Conservation (phyloP, 805 yeast species). For the Tanozyma kutaoensis region DNA sequence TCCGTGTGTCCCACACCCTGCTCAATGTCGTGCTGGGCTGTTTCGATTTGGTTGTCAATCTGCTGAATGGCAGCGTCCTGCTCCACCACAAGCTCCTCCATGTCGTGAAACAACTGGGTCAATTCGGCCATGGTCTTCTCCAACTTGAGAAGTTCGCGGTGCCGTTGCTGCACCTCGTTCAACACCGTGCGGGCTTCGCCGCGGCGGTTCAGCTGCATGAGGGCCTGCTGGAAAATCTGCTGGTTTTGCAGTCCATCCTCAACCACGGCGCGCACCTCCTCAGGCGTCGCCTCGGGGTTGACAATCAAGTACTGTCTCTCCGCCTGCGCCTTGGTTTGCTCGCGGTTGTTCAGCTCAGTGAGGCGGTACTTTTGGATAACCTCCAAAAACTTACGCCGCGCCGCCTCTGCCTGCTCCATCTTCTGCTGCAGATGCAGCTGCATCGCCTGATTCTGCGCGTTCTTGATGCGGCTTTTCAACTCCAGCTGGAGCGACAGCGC, state of each 20-base stretch:
- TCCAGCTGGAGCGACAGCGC: slow-evolving; percentile 65
- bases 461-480: slow-evolving; percentile 65
- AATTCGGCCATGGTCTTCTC: slow-evolving; percentile 94
- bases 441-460: slow-evolving; percentile 57
- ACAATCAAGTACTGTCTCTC: slow-evolving; percentile 87
- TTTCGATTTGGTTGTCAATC: slow-evolving; percentile 66
- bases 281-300: slow-evolving; percentile 73
- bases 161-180: slow-evolving; percentile 92
- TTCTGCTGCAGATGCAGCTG: slow-evolving; percentile 55
- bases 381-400: slow-evolving; percentile 73
- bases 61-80: slow-evolving; percentile 83
- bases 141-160: slow-evolving; percentile 85
- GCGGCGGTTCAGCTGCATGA: slow-evolving; percentile 72
- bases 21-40: slow-evolving; percentile 84
- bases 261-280: slow-evolving; percentile 73
- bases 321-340: slow-evolving; percentile 75
- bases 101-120: slow-evolving; percentile 87
- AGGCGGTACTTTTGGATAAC: slow-evolving; percentile 78
- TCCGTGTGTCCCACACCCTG: slow-evolving; percentile 90
- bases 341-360: slow-evolving; percentile 77
- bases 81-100: slow-evolving; percentile 92
- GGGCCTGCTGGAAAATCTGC: slow-evolving; percentile 90
- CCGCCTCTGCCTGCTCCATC: slow-evolving; percentile 81
- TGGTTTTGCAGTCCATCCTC: slow-evolving; percentile 67
- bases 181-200: slow-evolving; percentile 94